Base-by-base conservation (phyloP, 2,329 filamentous ascomycete species). In the Arthrobotrys iridis region DNA sequence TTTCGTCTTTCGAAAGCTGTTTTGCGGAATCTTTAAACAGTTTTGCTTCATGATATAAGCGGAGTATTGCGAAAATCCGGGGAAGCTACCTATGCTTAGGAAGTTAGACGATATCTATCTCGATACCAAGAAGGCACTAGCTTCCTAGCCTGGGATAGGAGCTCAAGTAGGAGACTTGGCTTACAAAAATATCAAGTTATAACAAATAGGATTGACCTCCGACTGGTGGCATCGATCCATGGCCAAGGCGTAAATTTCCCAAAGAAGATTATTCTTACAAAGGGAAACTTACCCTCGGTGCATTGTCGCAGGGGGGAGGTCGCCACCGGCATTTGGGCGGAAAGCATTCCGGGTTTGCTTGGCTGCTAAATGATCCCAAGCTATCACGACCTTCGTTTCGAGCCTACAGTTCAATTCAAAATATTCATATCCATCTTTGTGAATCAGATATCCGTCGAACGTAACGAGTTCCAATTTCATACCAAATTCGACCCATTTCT, bases 91-190 rank as follows among this genome's bases (percentile, higher is more conserved):
- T 30, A 55, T 18, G 30, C 28, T 35, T 37, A 24, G 8, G 50
- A 30, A 55, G 30, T 30, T 55, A 55, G 22, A 30, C 4, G 28
- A 30, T 55, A 55, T 30, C 50, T 20, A 30, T 30, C 37, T 37
- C 50, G 30, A 37, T 24, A 55, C 50, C 11, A 55, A 55, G 28
- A 37, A 20, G 28, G 50, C 30, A 37, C 50, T 55, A 37, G 50
- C 50, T 55, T 55, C 50, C 50, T 55, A 55, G 50, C 50, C 26
- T 55, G 30, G 50, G 15, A 55, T 55, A 55, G 50, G 50, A 55
- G 50, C 50, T 55, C 50, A 30, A 55, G 28, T 13, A 22, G 50
- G 2, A n/a, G 50, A 37, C 50, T 55, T 55, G 50, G 50, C 50
- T 18, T 30, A 22, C 28, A 37, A 30, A 55, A 55, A 37, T 55